Conservation (phyloP, 2,329 filamentous ascomycete genomes). For the Paecilomyces formosus region DNA sequence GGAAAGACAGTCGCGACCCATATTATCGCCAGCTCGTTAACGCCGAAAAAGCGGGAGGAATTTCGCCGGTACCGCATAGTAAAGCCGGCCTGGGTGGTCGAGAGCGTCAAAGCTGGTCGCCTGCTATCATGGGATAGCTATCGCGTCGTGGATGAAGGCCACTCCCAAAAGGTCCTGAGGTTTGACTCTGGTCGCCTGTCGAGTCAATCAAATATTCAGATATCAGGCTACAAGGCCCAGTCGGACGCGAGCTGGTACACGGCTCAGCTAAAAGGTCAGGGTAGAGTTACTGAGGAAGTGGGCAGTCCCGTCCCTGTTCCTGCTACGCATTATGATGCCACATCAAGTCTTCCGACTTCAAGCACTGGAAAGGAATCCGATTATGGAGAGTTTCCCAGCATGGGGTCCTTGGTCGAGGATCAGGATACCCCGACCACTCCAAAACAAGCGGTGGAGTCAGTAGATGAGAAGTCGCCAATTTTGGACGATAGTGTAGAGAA, state of each 20-base stretch:
- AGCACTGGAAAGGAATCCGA: constrained; percentile 33
- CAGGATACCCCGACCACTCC: neutral
- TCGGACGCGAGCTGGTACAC: constrained; percentile 78
- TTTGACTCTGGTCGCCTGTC: constrained; percentile 58
- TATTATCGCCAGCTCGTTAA: constrained; percentile 83
- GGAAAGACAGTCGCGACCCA: constrained; percentile 93
- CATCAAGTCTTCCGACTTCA: constrained; percentile 2
- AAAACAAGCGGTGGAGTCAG: neutral
- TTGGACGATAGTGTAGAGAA: neutral
- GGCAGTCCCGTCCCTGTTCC: constrained; percentile 20
- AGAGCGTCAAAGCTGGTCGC: constrained; percentile 74
- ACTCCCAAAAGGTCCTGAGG: constrained; percentile 68
- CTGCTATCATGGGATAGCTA: constrained; percentile 82
- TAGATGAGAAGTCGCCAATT: neutral
- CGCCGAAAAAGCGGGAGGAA: constrained; percentile 87
- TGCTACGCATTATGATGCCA: neutral
- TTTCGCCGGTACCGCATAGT: constrained; percentile 85
- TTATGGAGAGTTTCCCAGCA: constrained; percentile 33
- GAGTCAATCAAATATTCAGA: constrained; percentile 56
- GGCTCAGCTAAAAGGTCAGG: constrained; percentile 51
- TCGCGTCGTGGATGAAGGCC: constrained; percentile 75
- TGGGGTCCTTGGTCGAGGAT: constrained; percentile 6
- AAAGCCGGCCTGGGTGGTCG: constrained; percentile 88
- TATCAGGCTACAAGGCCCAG: constrained; percentile 69
- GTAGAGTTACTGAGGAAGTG: constrained; percentile 18